A percentile compares a stretch with the other conserved stretches of the same genome.
phyloP scores from a whole-genome alignment of 2,329 filamentous ascomycete species.

The Fonsecaea nubica region DNA sequence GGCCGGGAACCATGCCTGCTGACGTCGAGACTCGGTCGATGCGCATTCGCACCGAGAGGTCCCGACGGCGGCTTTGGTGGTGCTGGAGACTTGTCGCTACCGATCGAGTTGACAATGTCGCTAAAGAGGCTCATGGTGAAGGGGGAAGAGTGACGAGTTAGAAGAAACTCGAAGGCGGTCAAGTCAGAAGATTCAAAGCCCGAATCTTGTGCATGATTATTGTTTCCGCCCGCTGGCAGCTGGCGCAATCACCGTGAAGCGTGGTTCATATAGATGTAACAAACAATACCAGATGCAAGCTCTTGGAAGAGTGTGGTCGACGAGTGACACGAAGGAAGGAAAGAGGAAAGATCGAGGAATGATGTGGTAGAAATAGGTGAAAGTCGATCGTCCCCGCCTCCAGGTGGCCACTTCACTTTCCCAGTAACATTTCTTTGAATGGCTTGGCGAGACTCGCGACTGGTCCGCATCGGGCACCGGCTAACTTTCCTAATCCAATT shows the following conservation, averaged over 20 bases:
- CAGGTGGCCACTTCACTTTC: conserved; percentile 6
- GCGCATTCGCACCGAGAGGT: conserved; percentile 30
- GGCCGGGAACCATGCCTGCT: conserved; percentile 25
- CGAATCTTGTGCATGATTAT: conserved; percentile 10
- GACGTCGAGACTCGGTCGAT: conserved; percentile 19
- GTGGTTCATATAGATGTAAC: background rate
- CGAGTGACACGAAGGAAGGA: background rate
- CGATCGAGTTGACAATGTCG: conserved; percentile 59
- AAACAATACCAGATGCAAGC: conserved; percentile 1
- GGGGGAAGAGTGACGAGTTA: background rate
- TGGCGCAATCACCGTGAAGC: conserved; percentile 5
- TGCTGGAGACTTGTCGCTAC: conserved; percentile 46
- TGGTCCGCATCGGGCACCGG: conserved; percentile 22
- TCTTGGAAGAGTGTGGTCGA: background rate
- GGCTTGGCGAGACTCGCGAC: conserved; percentile 12
- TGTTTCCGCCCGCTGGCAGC: conserved; percentile 22
- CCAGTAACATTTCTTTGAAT: background rate
- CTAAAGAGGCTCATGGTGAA: conserved; percentile 52
- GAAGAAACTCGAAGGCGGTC: conserved; percentile 10
- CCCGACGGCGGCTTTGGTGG: conserved; percentile 33
- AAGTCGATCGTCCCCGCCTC: conserved; percentile 24
- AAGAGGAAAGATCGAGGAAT: conserved; percentile 8
- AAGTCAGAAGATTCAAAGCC: conserved; percentile 11
- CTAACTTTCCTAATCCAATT: conserved; percentile 26
- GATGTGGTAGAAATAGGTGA: conserved; percentile 11